Conservation (phyloP, 495 filamentous ascomycete genomes). For the Aspergillus haitiensis region DNA sequence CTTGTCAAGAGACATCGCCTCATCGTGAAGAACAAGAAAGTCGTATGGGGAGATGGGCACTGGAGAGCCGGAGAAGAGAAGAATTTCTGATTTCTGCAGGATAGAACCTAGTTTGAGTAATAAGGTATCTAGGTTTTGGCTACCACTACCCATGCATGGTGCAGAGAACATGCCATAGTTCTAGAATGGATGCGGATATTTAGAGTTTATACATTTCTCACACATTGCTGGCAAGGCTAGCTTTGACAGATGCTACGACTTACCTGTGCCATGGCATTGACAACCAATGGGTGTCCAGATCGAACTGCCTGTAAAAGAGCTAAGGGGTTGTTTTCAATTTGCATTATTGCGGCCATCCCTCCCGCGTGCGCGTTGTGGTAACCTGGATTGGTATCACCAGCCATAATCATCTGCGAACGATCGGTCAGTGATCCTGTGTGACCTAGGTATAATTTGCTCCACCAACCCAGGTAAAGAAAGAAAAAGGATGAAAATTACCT, state of each 20-base stretch:
- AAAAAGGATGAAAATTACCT: constrained; percentile 23
- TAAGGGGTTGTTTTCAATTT: constrained; percentile 23
- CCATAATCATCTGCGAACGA: constrained; percentile 24
- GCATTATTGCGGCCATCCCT: constrained; percentile 28
- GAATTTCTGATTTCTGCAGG: constrained; percentile 17
- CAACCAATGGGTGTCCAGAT: constrained; percentile 19
- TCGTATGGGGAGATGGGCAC: constrained; percentile 2
- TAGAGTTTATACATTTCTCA: background rate
- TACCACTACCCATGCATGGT: background rate
- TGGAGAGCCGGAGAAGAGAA: constrained; percentile 11
- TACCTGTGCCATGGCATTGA: constrained; percentile 2
- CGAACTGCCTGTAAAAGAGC: constrained; percentile 22
- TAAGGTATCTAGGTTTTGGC: constrained; percentile 21
- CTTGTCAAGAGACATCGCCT: constrained; percentile 19
- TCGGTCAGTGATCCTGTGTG: too few species aligned
- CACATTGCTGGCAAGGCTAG: too few species aligned
- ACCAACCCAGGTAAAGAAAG: background rate
- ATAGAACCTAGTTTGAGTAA: constrained; percentile 21
- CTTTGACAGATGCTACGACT: background rate
- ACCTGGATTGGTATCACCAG: constrained; percentile 20
- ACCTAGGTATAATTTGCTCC: constrained; percentile 4
- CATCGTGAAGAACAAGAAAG: constrained; percentile 15
- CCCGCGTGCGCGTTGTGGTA: constrained; percentile 29
- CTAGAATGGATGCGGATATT: background rate
- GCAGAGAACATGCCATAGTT: background rate